Evolutionary conservation across 2,329 filamentous ascomycete genomes (phyloP).

Genomic region (Aureobasidium sp.): DNA sequence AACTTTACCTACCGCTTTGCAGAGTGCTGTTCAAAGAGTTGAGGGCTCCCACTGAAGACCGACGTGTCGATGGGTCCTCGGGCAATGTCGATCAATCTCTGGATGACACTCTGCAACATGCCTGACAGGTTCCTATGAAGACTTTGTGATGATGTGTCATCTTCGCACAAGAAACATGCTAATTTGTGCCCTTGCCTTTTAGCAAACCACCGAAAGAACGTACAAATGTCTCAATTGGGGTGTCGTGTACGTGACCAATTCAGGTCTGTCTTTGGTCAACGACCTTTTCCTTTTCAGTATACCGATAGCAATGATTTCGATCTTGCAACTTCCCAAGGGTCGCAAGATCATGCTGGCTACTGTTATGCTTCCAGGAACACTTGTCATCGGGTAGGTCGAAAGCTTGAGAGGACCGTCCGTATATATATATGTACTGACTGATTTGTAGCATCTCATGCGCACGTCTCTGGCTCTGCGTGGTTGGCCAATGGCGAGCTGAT

Average conservation of each 20-base stretch:
- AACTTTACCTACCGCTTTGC: neutral
- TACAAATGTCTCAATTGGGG: slow-evolving; percentile 45
- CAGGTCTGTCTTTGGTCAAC: slow-evolving; percentile 42
- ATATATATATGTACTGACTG: neutral
- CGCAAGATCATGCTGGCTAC: slow-evolving; percentile 40
- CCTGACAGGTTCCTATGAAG: too few relatives aligned
- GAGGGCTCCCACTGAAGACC: too few relatives aligned
- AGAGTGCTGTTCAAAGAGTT: neutral
- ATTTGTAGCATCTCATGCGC: slow-evolving; percentile 33
- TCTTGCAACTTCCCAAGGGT: slow-evolving; percentile 35
- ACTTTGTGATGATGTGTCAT: neutral
- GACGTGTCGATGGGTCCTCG: too few relatives aligned
- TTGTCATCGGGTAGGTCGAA: slow-evolving; percentile 31
- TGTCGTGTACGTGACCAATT: slow-evolving; percentile 42
- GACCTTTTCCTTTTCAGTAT: slow-evolving; percentile 45
- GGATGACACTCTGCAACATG: too few relatives aligned
- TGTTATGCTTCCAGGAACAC: slow-evolving; percentile 42
- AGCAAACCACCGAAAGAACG: slow-evolving; percentile 30
- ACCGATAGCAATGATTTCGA: slow-evolving; percentile 39
- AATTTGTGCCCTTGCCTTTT: neutral
- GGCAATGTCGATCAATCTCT: too few relatives aligned
- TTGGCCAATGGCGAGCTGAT: slow-evolving; percentile 38
- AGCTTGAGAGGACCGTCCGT: neutral
- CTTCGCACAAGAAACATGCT: neutral
- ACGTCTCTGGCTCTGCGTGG: slow-evolving; percentile 40